Conservation (phyloP, 78 protist species). For the Dictyostelium firmibasis region DNA sequence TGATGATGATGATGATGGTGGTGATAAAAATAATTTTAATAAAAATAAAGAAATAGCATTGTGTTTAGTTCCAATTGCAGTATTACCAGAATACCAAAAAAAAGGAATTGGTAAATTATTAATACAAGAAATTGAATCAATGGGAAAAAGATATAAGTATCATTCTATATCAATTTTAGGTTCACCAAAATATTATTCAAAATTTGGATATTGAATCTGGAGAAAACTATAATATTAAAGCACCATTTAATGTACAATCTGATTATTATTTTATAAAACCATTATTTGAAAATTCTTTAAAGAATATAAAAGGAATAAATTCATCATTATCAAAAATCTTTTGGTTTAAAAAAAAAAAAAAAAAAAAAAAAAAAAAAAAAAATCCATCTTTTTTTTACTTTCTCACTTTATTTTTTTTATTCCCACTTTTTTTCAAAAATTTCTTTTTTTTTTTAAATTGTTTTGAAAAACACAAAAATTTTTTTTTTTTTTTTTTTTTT, state of each 20-base stretch:
- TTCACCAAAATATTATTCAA: background rate
- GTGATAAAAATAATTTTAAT: no score
- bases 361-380: background rate
- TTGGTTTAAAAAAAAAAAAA: background rate
- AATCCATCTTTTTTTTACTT: background rate
- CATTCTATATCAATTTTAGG: background rate
- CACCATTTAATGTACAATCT: background rate
- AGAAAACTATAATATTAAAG: background rate
- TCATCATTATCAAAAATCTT: background rate
- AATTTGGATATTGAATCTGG: background rate
- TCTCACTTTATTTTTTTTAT: background rate
- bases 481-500: background rate
- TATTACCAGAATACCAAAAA: background rate
- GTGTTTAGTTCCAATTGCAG: background rate
- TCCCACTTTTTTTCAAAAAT: background rate
- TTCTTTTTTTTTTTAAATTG: background rate
- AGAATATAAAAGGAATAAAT: background rate
- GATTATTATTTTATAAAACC: background rate
- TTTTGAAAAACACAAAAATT: background rate
- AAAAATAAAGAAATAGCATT: background rate
- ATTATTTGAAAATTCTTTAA: background rate
- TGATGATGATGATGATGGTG: no score
- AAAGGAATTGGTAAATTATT: slow-evolving; percentile 2
- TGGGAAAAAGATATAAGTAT: background rate
- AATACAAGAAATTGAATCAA: background rate